A percentile compares a stretch with the other conserved stretches of the same genome.
Evolutionary conservation across 2,329 filamentous ascomycete species (phyloP).

Genomic region (Penicillium capsulatum): DNA sequence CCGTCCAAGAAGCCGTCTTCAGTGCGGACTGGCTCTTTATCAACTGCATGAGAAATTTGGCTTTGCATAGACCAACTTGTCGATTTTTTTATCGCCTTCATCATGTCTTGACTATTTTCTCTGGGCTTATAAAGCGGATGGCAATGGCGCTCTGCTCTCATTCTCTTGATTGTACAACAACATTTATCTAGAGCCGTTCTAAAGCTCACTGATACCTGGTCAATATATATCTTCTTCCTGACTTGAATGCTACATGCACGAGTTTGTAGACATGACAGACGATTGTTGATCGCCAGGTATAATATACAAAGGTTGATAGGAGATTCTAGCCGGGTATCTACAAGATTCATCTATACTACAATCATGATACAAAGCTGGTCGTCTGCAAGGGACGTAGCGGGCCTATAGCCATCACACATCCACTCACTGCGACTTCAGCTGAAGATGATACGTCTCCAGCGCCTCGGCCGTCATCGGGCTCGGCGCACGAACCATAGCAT

Average conservation of each 20-base stretch:
- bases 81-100: constrained; percentile 1
- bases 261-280: too few species aligned
- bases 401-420: too few species aligned
- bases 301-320: constrained; percentile 1
- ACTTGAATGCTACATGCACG: too few species aligned
- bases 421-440: constrained; percentile 25
- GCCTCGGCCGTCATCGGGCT: constrained; percentile 60
- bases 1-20: background rate
- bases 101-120: constrained; percentile 4
- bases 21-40: constrained; percentile 11
- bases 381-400: too few species aligned
- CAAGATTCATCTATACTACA: constrained; percentile 10
- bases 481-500: constrained; percentile 76
- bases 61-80: too few species aligned
- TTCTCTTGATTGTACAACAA: constrained; percentile 20
- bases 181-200: constrained; percentile 10
- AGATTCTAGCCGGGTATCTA: constrained; percentile 17
- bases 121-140: constrained; percentile 21
- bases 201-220: background rate
- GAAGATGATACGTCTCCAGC: constrained; percentile 57
- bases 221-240: background rate
- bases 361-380: constrained; percentile 10
- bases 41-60: constrained; percentile 18
- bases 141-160: constrained; percentile 18
- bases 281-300: too few species aligned